Conservation (phyloP, 495 filamentous ascomycete genomes). For the Aspergillus saccharolyticus region DNA sequence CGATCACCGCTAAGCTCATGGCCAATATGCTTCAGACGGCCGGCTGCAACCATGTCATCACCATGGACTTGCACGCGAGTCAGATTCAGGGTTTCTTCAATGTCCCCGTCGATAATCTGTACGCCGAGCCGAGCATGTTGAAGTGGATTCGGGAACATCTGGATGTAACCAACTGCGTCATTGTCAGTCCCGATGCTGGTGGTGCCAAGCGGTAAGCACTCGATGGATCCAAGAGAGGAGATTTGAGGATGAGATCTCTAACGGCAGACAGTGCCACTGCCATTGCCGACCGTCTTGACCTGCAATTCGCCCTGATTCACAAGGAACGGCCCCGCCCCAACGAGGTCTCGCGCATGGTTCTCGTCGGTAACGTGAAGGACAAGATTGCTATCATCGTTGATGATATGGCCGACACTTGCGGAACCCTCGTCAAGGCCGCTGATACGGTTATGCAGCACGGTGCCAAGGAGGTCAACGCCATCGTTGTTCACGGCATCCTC, state of each 20-base stretch:
- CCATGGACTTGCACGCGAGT: slow-evolving; percentile 69
- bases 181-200: slow-evolving; percentile 94
- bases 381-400: slow-evolving; percentile 74
- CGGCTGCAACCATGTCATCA: slow-evolving; percentile 81
- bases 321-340: slow-evolving; percentile 95
- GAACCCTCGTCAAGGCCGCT: slow-evolving; percentile 88
- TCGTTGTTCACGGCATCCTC: slow-evolving; percentile 94
- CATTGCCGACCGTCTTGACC: slow-evolving; percentile 90
- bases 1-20: slow-evolving; percentile 81
- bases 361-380: slow-evolving; percentile 59
- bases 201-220: slow-evolving; percentile 83
- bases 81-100: slow-evolving; percentile 90
- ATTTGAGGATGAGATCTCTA: not conserved
- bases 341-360: slow-evolving; percentile 93
- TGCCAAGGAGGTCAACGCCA: slow-evolving; percentile 81
- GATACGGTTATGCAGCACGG: slow-evolving; percentile 86
- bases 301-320: slow-evolving; percentile 97
- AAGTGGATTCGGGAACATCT: slow-evolving; percentile 88
- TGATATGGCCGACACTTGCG: slow-evolving; percentile 88
- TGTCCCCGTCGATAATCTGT: slow-evolving; percentile 94
- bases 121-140: slow-evolving; percentile 89
- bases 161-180: slow-evolving; percentile 76
- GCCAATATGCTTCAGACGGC: slow-evolving; percentile 98
- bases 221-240: too few relatives aligned
- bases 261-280: slow-evolving; percentile 69